A percentile compares a stretch with the other conserved stretches of the same genome.
Conservation (phyloP, 257 asterid species). For the Linaria vulgaris region DNA sequence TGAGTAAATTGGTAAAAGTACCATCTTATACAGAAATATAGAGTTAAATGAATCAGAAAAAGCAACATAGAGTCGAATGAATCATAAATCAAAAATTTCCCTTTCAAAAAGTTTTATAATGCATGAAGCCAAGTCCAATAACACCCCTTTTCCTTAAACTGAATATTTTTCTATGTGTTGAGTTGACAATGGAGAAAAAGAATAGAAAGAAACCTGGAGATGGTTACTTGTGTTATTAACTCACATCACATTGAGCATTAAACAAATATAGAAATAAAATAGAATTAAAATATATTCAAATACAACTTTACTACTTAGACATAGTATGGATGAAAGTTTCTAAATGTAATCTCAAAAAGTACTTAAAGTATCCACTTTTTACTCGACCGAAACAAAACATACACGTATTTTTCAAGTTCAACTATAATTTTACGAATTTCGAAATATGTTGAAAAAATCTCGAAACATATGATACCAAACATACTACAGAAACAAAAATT, state of each 20-base stretch:
- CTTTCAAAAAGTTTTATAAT: background rate
- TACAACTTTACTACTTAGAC: background rate
- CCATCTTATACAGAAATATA: background rate
- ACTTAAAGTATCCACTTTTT: too few species aligned
- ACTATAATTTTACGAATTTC: too few species aligned
- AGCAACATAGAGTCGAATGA: background rate
- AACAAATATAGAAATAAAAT: conserved; percentile 2
- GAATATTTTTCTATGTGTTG: background rate
- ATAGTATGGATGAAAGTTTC: too few species aligned
- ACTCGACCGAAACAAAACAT: too few species aligned
- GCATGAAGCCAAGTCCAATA: background rate
- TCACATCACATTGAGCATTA: background rate
- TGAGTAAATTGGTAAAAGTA: background rate
- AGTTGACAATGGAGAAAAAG: background rate
- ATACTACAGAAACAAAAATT: too few species aligned
- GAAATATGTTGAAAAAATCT: too few species aligned
- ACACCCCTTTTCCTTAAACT: background rate
- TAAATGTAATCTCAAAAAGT: too few species aligned
- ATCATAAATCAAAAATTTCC: background rate
- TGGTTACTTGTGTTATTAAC: background rate
- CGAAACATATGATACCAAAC: too few species aligned
- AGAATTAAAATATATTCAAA: background rate
- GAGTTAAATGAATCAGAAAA: background rate
- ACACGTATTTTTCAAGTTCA: too few species aligned
- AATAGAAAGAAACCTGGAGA: background rate